Evolutionary conservation across 169 alveolate species (phyloP).

Genomic region (Plasmodium sp.): DNA sequence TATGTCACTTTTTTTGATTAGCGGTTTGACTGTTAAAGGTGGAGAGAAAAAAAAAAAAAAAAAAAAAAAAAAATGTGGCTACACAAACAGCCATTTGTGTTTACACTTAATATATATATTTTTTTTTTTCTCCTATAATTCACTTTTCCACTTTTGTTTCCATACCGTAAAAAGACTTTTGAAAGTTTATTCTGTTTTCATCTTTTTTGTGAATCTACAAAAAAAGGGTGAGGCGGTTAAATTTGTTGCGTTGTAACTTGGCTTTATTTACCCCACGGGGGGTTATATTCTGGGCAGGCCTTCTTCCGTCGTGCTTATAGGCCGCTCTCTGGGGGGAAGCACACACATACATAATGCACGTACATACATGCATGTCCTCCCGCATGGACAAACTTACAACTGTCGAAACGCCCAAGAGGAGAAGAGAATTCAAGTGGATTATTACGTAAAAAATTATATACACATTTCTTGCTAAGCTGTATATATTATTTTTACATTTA

Average conservation of each 20-base stretch:
- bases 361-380: not conserved
- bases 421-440: constrained; percentile 27
- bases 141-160: not conserved
- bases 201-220: constrained; percentile 37
- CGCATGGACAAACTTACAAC: constrained; percentile 14
- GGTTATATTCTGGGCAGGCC: not conserved
- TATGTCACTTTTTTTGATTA: constrained; percentile 4
- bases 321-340: not conserved
- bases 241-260: not conserved
- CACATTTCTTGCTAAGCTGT: constrained; percentile 52
- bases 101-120: not conserved
- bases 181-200: constrained; percentile 43
- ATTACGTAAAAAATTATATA: constrained; percentile 33
- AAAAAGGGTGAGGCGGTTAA: not conserved
- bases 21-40: constrained; percentile 11
- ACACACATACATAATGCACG: not conserved
- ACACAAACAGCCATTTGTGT: not conserved
- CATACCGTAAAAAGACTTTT: constrained; percentile 39
- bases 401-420: constrained; percentile 27
- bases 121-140: not conserved
- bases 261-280: not conserved
- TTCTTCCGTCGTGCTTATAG: not conserved
- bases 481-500: constrained; percentile 40
- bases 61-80: not conserved
- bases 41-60: not conserved